A percentile compares a stretch with the other conserved stretches of the same genome.
These are phyloP conservation scores for Podospora australis DNA, from an alignment of 495 filamentous ascomycete genomes.

Conservation along the genomic window DNA sequence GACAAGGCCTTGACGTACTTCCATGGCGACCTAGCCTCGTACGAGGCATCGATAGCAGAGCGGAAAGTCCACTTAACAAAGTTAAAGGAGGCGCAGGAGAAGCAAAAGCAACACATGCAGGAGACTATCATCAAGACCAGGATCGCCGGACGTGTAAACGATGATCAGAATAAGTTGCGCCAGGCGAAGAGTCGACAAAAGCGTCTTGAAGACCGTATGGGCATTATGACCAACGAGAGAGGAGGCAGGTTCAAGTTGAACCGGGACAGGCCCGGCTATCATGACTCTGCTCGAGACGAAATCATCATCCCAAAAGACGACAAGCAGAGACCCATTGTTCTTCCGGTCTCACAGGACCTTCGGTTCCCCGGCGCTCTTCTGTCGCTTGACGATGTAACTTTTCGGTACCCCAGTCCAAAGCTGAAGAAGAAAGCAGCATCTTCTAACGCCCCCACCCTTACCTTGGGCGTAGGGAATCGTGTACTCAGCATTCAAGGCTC, in stretches of 20 bases:
- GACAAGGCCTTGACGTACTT: conserved; percentile 62
- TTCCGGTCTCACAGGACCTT: conserved; percentile 58
- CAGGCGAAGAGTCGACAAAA: conserved; percentile 74
- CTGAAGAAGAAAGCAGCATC: conserved; percentile 6
- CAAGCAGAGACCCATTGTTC: conserved; percentile 45
- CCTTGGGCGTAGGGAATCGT: too few species aligned
- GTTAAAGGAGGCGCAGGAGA: conserved; percentile 74
- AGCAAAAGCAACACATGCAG: conserved; percentile 69
- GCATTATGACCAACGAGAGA: conserved; percentile 60
- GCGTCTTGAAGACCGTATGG: conserved; percentile 73
- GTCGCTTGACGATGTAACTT: conserved; percentile 58
- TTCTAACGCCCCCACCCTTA: too few species aligned
- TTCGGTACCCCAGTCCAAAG: conserved; percentile 42
- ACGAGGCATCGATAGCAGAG: conserved; percentile 59
- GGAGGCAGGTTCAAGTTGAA: conserved; percentile 74
- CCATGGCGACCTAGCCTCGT: conserved; percentile 61
- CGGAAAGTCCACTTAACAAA: conserved; percentile 57
- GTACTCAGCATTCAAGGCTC: too few species aligned
- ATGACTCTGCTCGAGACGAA: conserved; percentile 48
- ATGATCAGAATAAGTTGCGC: conserved; percentile 72
- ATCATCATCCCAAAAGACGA: conserved; percentile 69
- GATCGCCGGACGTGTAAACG: conserved; percentile 60
- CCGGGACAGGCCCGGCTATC: conserved; percentile 58
- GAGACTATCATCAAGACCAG: conserved; percentile 64
- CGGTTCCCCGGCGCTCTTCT: conserved; percentile 68